Percentiles rank a stretch among this genome's conserved stretches.
phyloP scores from a whole-genome alignment of 805 yeast genomes.

The Yueomyces sp. region DNA sequence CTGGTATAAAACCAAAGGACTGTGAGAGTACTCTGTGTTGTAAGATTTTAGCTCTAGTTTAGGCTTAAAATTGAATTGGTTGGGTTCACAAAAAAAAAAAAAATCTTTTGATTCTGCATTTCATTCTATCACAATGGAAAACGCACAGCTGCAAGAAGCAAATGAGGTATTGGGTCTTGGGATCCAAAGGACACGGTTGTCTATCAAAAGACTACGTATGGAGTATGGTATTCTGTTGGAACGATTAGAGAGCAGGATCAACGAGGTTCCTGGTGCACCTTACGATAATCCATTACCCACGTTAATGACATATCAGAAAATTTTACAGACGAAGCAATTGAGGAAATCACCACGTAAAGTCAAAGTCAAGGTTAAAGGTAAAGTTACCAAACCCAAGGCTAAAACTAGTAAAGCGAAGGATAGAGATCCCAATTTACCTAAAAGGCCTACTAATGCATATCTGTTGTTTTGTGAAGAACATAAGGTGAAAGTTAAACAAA shows the following conservation, averaged over 20 bases:
- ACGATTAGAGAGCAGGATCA: constrained; percentile 51
- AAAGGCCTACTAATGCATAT: constrained; percentile 84
- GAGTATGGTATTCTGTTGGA: constrained; percentile 77
- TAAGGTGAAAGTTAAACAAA: constrained; percentile 54
- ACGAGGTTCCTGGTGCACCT: constrained; percentile 18
- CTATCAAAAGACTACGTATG: constrained; percentile 64
- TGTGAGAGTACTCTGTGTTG: too few relatives aligned
- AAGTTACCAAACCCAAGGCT: constrained; percentile 6
- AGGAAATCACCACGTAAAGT: background rate
- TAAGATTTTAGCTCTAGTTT: too few relatives aligned
- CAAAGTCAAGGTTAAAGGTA: background rate
- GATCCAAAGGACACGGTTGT: constrained; percentile 59
- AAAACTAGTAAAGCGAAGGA: constrained; percentile 27
- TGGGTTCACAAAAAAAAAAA: too few relatives aligned
- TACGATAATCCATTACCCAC: constrained; percentile 22
- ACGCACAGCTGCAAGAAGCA: constrained; percentile 45
- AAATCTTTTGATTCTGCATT: too few relatives aligned
- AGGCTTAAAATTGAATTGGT: too few relatives aligned
- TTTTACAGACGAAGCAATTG: constrained; percentile 5
- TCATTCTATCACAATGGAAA: background rate
- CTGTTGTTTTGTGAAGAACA: constrained; percentile 77
- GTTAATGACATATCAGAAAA: constrained; percentile 16
- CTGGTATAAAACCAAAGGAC: too few relatives aligned
- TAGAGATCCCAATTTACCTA: constrained; percentile 78
- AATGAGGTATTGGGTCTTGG: constrained; percentile 69